Base-by-base conservation (phyloP, 2,329 filamentous ascomycete species). In the Zasmidium cellare region DNA sequence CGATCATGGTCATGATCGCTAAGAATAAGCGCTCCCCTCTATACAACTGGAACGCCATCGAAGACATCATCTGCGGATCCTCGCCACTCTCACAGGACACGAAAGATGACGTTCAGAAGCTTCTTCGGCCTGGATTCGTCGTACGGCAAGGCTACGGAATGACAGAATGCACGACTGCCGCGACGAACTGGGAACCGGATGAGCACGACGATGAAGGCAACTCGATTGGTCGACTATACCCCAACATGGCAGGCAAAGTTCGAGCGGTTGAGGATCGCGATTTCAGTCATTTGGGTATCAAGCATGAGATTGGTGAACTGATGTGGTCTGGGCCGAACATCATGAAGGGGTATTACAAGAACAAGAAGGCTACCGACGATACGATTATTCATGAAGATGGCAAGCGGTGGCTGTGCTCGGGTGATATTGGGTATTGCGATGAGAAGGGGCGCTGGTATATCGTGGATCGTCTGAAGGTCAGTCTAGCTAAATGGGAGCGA, bases 101-200 rank as follows among this genome's bases (percentile, higher is more conserved):
- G n/a, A 47, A 47, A 24, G 23, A 47, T 11, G 45, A 47, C 45
- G 45, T 47, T 0, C 71, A 69, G 44, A 66, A 60, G 6, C 84
- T 87, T 63, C 81, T 85, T 9, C 81, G 88, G 70, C 79, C 76
- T 58, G 68, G 73, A 22, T 72, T 85, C 23, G 82, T 82, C 63
- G 69, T 87, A 24, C 83, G 81, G 69, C 90, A 69, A 49, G 91
- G 89, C 14, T 52, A 44, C 24, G 50, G 91, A 7, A 93, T 96
- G 90, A 94, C 90, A 1, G 90, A 94, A 69, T 74, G 78, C 2
- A 94, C 90, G 0, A 92, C 90, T 72, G 85, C 87, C 0, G 79
- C 84, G 19, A 80, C 89, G 12, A 47, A 47, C 3, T 92, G 86
- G 82, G 80, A 89, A 61, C 83, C 86, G 0, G 75, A 68, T 1